Conservation (phyloP, 257 asterid species). For the Jasminum sambac region DNA sequence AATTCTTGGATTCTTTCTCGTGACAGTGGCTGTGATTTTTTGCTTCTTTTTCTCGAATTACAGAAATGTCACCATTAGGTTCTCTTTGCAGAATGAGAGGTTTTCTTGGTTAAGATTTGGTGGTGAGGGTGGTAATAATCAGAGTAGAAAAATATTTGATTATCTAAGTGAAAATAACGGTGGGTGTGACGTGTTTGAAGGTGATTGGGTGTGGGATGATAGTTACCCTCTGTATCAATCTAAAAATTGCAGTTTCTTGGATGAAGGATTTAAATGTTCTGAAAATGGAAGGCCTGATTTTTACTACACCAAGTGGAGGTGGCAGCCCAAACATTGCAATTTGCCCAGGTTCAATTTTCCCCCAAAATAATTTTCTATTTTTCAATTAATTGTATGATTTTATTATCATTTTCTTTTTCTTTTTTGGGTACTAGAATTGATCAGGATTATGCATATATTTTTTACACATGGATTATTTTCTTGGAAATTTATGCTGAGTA, state of each 20-base stretch:
- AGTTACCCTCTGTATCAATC: conserved; percentile 80
- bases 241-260: conserved; percentile 73
- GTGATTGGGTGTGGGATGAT: conserved; percentile 99
- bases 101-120: conserved; percentile 56
- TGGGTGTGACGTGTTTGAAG: conserved; percentile 81
- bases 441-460: background rate
- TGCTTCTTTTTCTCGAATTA: conserved; percentile 69
- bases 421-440: background rate
- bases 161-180: conserved; percentile 54
- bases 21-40: conserved; percentile 50
- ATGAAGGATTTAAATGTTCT: conserved; percentile 79
- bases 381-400: background rate
- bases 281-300: conserved; percentile 95
- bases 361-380: conserved; percentile 8
- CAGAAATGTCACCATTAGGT: conserved; percentile 46
- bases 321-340: conserved; percentile 92
- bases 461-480: background rate
- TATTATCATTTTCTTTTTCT: too few relatives aligned
- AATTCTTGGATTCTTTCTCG: conserved; percentile 59
- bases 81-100: conserved; percentile 55
- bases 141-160: conserved; percentile 42
- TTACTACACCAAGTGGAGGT: conserved; percentile 93
- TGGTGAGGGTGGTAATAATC: conserved; percentile 26
- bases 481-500: background rate
- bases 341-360: conserved; percentile 65